Evolutionary conservation across 208 protist species (phyloP).

Genomic region (Crithidia sp.): DNA sequence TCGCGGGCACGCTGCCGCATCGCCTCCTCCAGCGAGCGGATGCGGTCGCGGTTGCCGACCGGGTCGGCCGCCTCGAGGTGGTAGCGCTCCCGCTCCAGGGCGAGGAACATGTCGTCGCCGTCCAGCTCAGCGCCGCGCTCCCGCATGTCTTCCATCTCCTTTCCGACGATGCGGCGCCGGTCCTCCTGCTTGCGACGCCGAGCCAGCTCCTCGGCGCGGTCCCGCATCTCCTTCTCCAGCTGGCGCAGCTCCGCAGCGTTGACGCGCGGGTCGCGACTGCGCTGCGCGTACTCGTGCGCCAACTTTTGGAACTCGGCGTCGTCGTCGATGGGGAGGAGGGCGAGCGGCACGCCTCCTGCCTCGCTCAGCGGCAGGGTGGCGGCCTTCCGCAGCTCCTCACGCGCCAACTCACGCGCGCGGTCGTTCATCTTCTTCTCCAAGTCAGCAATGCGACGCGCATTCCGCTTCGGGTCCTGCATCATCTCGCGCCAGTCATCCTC

Average conservation of each 20-base stretch:
- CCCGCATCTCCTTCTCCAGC: conserved; percentile 48
- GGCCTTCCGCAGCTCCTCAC: neutral
- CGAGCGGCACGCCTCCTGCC: conserved; percentile 31
- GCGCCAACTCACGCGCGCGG: conserved; percentile 36
- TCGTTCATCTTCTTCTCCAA: neutral
- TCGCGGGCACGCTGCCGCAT: conserved; percentile 27
- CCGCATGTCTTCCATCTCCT: conserved; percentile 48
- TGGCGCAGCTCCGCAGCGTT: conserved; percentile 23
- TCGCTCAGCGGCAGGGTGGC: conserved; percentile 15
- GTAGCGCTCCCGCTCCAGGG: conserved; percentile 56
- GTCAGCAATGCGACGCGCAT: neutral
- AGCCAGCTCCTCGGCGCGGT: conserved; percentile 42
- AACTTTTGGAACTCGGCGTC: conserved; percentile 35
- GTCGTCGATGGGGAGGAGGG: conserved; percentile 24
- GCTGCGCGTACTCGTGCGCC: conserved; percentile 19
- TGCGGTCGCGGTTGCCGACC: conserved; percentile 33
- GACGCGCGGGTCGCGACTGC: conserved; percentile 10
- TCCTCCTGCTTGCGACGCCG: conserved; percentile 12
- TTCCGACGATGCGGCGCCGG: conserved; percentile 6
- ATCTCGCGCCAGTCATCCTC: neutral
- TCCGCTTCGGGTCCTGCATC: neutral
- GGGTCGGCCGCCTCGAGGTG: conserved; percentile 44
- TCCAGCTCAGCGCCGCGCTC: conserved; percentile 58
- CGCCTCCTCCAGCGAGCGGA: conserved; percentile 30
- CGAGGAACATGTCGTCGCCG: conserved; percentile 49